Base-by-base conservation (phyloP, 805 yeast species). In the Groenewaldozyma salmanticensis region DNA sequence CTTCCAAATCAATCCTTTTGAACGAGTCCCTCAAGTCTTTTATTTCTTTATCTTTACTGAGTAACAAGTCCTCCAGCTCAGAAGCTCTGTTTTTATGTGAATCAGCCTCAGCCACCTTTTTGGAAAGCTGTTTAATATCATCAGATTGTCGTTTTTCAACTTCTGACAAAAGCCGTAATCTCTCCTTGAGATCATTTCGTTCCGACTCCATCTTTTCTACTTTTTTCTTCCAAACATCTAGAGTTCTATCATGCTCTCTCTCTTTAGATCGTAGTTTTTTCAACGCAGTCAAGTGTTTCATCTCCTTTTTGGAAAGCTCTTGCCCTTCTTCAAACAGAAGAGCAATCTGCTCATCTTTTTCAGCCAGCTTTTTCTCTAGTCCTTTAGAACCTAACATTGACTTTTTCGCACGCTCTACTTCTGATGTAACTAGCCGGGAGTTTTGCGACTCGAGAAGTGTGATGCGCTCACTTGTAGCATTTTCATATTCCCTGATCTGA, bases 311-410 rank as follows among this genome's bases (percentile, higher is more conserved):
- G 0, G 92, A 76, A 31, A 86, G 60, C 19, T 71, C 74, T 47
- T 81, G 79, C 3, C 95, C 95, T 59, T 87, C 95, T 41, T 72
- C 75, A 54, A 82, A 55, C 21, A 88, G 62, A 42, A 79, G 77
- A 15, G 73, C 71, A 20, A 88, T 76, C 22, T 76, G 72, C 9
- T 66, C 70, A 39, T 87, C 84, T 64, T 79, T 51, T 59, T 74
- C 52, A 47, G 61, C 36, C 59, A 58, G 42, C 60, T 69, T 47
- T 50, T 65, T 47, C 42, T 51, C 42, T 54, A 48, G 4, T 43
- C 55, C 44, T 33, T 42, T 20, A 3, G 43, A 29, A 9, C 43
- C 17, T 9, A 27, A 18, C 32, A 45, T 51, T 5, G 33, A 42
- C 11, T 29, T 27, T 9, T 39, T 35, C 1, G 56, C 49, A n/a